Evolutionary conservation across 306 rosid species (phyloP).

Genomic region (Mimosa bimucronata): DNA sequence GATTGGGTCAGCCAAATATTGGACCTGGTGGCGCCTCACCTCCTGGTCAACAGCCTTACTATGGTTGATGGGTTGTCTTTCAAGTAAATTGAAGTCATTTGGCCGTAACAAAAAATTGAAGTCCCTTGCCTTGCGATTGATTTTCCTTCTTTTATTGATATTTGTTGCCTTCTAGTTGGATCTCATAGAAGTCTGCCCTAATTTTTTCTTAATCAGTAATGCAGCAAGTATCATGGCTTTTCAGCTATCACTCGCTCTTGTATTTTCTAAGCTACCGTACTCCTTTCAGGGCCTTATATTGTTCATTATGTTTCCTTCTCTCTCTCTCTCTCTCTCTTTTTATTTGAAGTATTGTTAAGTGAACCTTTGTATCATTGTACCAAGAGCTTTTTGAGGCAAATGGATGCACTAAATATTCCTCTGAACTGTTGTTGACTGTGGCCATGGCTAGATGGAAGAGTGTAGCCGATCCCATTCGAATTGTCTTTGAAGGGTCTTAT

Average conservation of each 20-base stretch:
- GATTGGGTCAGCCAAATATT: conserved; percentile 37
- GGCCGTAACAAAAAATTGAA: conserved; percentile 14
- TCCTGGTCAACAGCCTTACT: conserved; percentile 42
- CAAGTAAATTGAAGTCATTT: conserved; percentile 26
- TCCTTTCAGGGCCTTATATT: neutral
- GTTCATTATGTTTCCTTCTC: neutral
- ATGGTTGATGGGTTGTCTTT: conserved; percentile 43
- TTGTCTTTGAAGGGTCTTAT: neutral
- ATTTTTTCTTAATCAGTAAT: conserved; percentile 3
- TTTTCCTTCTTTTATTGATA: neutral
- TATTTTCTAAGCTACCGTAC: conserved; percentile 22
- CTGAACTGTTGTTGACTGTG: neutral
- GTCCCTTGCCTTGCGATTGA: conserved; percentile 25
- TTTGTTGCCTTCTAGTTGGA: conserved; percentile 17
- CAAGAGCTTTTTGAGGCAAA: neutral
- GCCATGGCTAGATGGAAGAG: neutral
- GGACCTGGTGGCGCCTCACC: conserved; percentile 46
- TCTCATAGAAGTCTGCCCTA: neutral
- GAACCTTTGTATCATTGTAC: conserved; percentile 10
- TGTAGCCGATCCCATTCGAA: neutral
- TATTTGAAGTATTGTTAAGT: neutral
- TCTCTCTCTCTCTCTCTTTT: too few species aligned
- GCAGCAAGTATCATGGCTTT: conserved; percentile 7
- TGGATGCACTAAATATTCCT: neutral
- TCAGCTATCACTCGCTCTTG: neutral